Evolutionary conservation across 1,284 basidiomycete genomes (phyloP).

Genomic region (Trichosporon sp.): DNA sequence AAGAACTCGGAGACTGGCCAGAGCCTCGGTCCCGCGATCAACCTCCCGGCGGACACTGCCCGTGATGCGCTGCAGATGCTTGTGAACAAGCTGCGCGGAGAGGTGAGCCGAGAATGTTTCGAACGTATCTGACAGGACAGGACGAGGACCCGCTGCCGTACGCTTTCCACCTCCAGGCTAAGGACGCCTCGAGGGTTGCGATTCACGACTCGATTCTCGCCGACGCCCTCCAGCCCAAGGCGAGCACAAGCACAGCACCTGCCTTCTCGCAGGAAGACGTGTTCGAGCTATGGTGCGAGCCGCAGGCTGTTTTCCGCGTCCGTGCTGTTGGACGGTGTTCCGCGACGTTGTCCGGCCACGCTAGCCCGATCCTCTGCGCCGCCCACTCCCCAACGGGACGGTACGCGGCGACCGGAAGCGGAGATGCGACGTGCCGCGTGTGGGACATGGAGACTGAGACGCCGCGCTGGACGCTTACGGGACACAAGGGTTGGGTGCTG

Average conservation of each 20-base stretch:
- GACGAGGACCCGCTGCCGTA: constrained; percentile 87
- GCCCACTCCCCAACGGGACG: constrained; percentile 92
- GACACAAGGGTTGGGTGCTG: constrained; percentile 93
- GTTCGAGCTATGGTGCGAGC: constrained; percentile 82
- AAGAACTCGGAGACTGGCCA: constrained; percentile 80
- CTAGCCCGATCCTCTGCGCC: constrained; percentile 90
- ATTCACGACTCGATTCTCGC: constrained; percentile 78
- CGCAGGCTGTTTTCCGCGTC: constrained; percentile 94
- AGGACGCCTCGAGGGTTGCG: constrained; percentile 64
- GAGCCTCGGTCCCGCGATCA: constrained; percentile 80
- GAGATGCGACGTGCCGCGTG: constrained; percentile 87
- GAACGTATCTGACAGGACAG: constrained; percentile 53
- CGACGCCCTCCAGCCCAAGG: constrained; percentile 70
- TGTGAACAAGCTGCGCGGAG: constrained; percentile 77
- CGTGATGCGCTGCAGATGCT: constrained; percentile 80
- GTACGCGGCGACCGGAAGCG: constrained; percentile 89
- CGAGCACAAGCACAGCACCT: constrained; percentile 33
- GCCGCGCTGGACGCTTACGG: constrained; percentile 81
- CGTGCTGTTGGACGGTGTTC: constrained; percentile 90
- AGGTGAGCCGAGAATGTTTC: constrained; percentile 59
- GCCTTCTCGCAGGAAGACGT: constrained; percentile 80
- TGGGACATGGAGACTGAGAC: constrained; percentile 96
- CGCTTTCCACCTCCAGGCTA: constrained; percentile 74
- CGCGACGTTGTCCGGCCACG: constrained; percentile 84
- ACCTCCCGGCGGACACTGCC: constrained; percentile 81